Percentiles rank a stretch among this genome's conserved stretches.
Evolutionary conservation across 1,139 yeast species (phyloP).

Genomic region (Blastobotrys persicus): DNA sequence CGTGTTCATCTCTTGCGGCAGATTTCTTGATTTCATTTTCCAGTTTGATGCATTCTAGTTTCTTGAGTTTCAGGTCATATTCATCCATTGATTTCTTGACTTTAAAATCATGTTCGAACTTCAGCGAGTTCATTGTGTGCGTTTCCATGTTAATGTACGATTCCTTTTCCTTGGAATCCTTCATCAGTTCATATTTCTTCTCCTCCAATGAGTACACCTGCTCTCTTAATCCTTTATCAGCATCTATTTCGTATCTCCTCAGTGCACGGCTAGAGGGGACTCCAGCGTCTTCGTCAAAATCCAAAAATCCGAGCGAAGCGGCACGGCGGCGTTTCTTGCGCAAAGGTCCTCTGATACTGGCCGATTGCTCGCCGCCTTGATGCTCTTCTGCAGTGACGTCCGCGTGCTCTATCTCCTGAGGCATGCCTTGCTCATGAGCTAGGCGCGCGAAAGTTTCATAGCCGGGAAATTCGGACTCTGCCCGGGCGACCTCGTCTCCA

Average conservation of each 20-base stretch:
- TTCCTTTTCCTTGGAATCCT: not conserved
- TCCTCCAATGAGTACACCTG: not conserved
- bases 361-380: not conserved
- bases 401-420: not conserved
- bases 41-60: not conserved
- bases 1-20: not conserved
- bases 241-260: not conserved
- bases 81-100: not conserved
- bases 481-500: not conserved
- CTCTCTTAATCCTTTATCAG: not conserved
- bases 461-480: not conserved
- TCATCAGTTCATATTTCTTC: not conserved
- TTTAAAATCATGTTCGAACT: not conserved
- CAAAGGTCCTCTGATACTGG: too few species aligned
- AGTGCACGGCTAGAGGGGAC: not conserved
- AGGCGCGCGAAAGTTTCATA: not conserved
- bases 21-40: not conserved
- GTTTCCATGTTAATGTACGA: not conserved
- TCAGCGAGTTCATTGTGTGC: not conserved
- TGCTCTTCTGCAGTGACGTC: not conserved
- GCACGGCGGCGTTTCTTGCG: not conserved
- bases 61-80: not conserved
- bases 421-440: not conserved
- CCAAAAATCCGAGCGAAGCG: not conserved
- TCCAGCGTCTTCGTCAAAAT: not conserved